A percentile compares a stretch with the other conserved stretches of the same genome.
Evolutionary conservation across 2,329 filamentous ascomycete species (phyloP).

Genomic region (Trichoderma sp.): DNA sequence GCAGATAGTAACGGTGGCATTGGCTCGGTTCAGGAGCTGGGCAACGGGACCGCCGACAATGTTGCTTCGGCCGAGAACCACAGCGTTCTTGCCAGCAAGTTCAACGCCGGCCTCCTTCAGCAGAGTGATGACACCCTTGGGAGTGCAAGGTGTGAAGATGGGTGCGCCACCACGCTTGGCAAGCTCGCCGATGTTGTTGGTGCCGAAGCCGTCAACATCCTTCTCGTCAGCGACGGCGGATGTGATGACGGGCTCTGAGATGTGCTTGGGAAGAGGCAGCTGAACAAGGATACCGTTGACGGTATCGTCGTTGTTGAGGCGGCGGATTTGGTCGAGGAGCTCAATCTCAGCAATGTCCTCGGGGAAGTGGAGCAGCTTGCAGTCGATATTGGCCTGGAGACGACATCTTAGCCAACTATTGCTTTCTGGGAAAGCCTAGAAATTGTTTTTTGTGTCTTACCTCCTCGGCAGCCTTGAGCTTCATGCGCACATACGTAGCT

Average conservation of each 20-base stretch:
- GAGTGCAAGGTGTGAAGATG: conserved; percentile 91
- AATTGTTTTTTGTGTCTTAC: conserved; percentile 49
- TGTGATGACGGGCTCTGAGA: conserved; percentile 88
- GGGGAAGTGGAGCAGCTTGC: conserved; percentile 82
- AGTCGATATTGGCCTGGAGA: conserved; percentile 81
- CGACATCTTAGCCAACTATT: neutral
- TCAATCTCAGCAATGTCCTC: conserved; percentile 82
- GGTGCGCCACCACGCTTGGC: conserved; percentile 92
- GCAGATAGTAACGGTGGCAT: conserved; percentile 95
- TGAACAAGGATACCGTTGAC: conserved; percentile 95
- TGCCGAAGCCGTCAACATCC: conserved; percentile 96
- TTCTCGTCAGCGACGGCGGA: conserved; percentile 91
- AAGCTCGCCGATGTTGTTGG: conserved; percentile 92
- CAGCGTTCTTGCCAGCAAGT: conserved; percentile 86
- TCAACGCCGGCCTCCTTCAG: conserved; percentile 83
- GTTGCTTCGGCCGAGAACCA: conserved; percentile 92
- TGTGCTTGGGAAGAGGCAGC: conserved; percentile 83
- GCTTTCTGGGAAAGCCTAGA: neutral
- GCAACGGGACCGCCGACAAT: conserved; percentile 98
- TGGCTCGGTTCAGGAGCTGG: conserved; percentile 90
- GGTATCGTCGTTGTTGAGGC: conserved; percentile 81
- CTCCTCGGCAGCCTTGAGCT: conserved; percentile 94
- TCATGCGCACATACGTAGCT: conserved; percentile 99
- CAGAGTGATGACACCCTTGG: conserved; percentile 94
- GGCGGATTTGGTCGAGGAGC: conserved; percentile 78